Percentiles rank a stretch among this genome's conserved stretches.
Evolutionary conservation across 441 rosid species (phyloP).

Genomic region (Cnidoscolus chayamansa): DNA sequence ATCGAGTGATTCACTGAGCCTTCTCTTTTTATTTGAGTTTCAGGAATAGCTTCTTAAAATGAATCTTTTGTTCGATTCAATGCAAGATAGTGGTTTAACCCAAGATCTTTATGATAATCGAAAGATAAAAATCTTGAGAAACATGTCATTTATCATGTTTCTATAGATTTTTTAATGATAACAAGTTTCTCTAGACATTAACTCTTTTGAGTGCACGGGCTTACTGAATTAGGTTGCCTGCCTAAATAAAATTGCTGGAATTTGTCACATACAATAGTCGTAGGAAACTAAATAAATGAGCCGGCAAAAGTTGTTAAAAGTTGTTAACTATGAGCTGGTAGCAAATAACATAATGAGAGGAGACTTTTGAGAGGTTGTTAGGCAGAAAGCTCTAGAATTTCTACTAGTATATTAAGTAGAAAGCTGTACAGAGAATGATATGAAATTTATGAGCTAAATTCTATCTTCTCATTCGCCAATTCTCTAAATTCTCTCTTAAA

Average conservation of each 20-base stretch:
- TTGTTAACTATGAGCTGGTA: too few species aligned
- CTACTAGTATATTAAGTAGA: too few species aligned
- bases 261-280: too few species aligned
- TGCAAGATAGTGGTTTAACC: not conserved
- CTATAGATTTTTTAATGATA: slow-evolving; percentile 1
- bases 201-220: not conserved
- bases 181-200: not conserved
- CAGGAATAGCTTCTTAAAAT: not conserved
- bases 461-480: too few species aligned
- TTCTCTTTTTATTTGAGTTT: not conserved
- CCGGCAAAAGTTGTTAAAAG: too few species aligned
- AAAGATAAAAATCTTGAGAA: not conserved
- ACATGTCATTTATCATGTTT: not conserved
- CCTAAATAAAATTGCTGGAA: not conserved
- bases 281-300: too few species aligned
- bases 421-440: too few species aligned
- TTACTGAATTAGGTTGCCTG: not conserved
- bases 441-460: too few species aligned
- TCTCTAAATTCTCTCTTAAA: too few species aligned
- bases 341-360: too few species aligned
- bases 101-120: slow-evolving; percentile 4
- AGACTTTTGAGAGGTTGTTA: too few species aligned
- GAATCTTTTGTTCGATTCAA: not conserved
- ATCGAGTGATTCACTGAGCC: not conserved
- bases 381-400: too few species aligned